These are phyloP conservation scores for Tephrocybe rancida DNA, from an alignment of 768 basidiomycete species.

Conservation along the genomic window DNA sequence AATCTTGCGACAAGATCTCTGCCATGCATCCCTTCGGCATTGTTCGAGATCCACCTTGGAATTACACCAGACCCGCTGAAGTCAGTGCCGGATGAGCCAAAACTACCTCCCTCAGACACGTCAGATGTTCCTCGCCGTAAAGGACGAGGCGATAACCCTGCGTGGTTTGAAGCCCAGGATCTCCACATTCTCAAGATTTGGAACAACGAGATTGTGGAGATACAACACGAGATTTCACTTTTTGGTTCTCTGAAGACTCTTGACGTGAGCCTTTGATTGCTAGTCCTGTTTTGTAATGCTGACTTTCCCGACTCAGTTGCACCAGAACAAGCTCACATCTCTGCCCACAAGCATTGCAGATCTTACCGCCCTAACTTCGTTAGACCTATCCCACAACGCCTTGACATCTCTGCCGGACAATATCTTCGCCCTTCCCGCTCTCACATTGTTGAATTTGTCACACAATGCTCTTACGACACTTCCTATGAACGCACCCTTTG, in stretches of 20 bases:
- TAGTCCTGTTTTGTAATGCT: neutral
- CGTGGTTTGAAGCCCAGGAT: slow-evolving; percentile 86
- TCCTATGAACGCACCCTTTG: slow-evolving; percentile 65
- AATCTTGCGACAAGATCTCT: slow-evolving; percentile 77
- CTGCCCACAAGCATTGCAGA: slow-evolving; percentile 72
- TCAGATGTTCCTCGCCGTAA: slow-evolving; percentile 36
- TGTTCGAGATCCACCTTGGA: slow-evolving; percentile 82
- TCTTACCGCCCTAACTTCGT: slow-evolving; percentile 60
- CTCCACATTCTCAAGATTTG: slow-evolving; percentile 74
- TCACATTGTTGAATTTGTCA: slow-evolving; percentile 69
- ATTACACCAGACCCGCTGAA: slow-evolving; percentile 71
- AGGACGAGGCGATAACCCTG: slow-evolving; percentile 47
- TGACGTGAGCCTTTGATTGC: slow-evolving; percentile 57
- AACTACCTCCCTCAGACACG: slow-evolving; percentile 41
- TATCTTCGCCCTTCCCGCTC: slow-evolving; percentile 68
- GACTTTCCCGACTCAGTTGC: slow-evolving; percentile 48
- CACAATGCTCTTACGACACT: slow-evolving; percentile 66
- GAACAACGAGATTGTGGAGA: slow-evolving; percentile 78
- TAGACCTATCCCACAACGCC: slow-evolving; percentile 78
- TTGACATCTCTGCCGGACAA: slow-evolving; percentile 63
- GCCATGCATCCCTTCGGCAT: slow-evolving; percentile 70
- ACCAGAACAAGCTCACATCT: slow-evolving; percentile 66
- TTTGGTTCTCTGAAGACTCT: slow-evolving; percentile 82
- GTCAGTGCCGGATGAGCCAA: slow-evolving; percentile 64
- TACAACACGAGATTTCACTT: slow-evolving; percentile 82